Conservation (phyloP, 2,329 filamentous ascomycete genomes). For the Trichoderma afroharzianum region DNA sequence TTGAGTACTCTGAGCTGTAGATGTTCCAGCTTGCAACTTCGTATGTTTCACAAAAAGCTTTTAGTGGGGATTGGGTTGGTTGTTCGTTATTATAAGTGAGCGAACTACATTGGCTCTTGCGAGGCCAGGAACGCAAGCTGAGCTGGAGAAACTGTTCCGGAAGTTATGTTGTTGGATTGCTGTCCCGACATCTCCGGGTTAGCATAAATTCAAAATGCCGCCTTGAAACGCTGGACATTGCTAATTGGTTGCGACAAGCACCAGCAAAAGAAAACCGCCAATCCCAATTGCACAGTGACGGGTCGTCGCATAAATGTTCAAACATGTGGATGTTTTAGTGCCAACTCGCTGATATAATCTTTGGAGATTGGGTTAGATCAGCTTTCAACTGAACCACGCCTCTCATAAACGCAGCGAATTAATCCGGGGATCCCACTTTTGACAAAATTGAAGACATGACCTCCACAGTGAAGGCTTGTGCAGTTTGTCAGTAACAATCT, state of each 20-base stretch:
- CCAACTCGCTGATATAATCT: too few relatives aligned
- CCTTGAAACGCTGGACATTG: background rate
- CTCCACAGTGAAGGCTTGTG: too few relatives aligned
- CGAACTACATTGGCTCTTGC: background rate
- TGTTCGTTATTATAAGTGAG: background rate
- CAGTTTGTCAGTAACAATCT: too few relatives aligned
- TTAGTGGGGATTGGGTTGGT: background rate
- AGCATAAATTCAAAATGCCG: background rate
- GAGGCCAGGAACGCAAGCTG: background rate
- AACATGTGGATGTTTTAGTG: too few relatives aligned
- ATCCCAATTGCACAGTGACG: too few relatives aligned
- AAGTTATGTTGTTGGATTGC: background rate
- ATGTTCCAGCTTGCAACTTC: background rate
- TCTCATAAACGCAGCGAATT: too few relatives aligned
- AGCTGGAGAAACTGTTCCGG: background rate
- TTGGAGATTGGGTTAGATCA: background rate
- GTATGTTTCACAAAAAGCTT: background rate
- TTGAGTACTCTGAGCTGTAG: background rate
- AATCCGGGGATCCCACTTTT: too few relatives aligned
- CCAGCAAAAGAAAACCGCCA: background rate
- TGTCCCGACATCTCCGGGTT: background rate
- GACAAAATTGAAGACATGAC: too few relatives aligned
- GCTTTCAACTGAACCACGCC: background rate
- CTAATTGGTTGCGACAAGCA: background rate
- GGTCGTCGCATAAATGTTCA: too few relatives aligned